Base-by-base conservation (phyloP, 177 flowering plant species). In the Vitis hybrid region DNA sequence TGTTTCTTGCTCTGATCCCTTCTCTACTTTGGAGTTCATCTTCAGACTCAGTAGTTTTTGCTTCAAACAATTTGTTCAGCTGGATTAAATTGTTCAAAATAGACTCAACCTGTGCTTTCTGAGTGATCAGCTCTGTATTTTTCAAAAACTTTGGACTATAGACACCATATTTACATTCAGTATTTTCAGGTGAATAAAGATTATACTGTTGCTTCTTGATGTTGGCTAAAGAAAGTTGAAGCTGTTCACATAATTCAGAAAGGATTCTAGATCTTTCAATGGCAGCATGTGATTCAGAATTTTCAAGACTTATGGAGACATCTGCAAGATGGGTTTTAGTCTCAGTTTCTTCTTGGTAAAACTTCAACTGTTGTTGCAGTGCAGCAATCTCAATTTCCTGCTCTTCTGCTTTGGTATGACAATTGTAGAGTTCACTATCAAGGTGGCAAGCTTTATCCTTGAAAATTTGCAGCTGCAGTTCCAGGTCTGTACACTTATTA, bases 361-460 rank as follows among this genome's bases (percentile, higher is more conserved):
- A 14, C 53, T 77, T 58, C 29, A 82, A 51, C 57, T 74, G 79
- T 63, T 72, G 72, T 52, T 81, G 78, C 70, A 81, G 67, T 26
- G 69, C 59, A 70, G 60, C 56, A 65, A 80, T 70, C 75, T 76
- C 71, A 12, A 8, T 16, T 66, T 71, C 74, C 52, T 63, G 75
- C 53, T 75, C 77, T 68, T 78, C 76, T 45, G 61, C 53, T 66
- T 66, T 70, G 33, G 71, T 71, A n/a, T 66, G 82, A 18, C 31
- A 66, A 56, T 65, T 70, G 22, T 18, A 64, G 21, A 81, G 84
- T 67, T 82, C 79, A 55, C 55, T 63, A 64, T 83, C 81, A 71
- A 83, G 85, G 70, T 77, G n/a, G 73, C 39, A 70, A 68, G 70
- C 75, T 72, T 70, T 78, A 29, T 81, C 81, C 74, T 72, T 74